These are phyloP conservation scores for Hemisphaericaspora nanyangensis DNA, from an alignment of 805 yeast genomes.

Conservation along the genomic window DNA sequence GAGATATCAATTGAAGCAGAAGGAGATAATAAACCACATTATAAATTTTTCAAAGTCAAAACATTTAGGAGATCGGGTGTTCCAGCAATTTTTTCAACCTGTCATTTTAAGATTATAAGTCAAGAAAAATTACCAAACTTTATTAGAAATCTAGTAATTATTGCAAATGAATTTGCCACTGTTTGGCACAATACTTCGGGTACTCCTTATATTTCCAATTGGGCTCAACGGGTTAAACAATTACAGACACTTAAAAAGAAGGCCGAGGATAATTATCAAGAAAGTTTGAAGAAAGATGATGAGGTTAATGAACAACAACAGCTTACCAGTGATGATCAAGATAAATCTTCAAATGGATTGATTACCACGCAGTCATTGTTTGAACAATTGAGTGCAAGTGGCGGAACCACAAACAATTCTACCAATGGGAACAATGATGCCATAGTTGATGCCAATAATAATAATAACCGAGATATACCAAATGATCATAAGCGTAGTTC, in stretches of 20 bases:
- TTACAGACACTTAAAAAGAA: constrained; percentile 32
- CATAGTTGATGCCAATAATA: constrained; percentile 1
- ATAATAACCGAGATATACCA: constrained; percentile 19
- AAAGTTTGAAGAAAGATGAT: constrained; percentile 10
- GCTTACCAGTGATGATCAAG: not conserved
- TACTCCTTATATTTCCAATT: constrained; percentile 54
- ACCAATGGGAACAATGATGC: not conserved
- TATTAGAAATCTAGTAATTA: constrained; percentile 61
- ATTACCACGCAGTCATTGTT: constrained; percentile 30
- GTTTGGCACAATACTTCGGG: constrained; percentile 55
- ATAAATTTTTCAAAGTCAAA: constrained; percentile 51
- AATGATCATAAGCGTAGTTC: constrained; percentile 9
- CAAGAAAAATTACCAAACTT: constrained; percentile 57
- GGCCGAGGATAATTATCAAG: constrained; percentile 25
- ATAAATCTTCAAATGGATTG: constrained; percentile 8
- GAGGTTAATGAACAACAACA: constrained; percentile 1
- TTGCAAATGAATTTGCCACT: constrained; percentile 68
- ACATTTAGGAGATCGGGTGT: constrained; percentile 63
- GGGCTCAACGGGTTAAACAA: constrained; percentile 66
- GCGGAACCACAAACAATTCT: not conserved
- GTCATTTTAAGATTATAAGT: constrained; percentile 68
- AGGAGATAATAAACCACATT: constrained; percentile 1
- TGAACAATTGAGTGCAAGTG: constrained; percentile 6
- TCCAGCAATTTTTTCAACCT: constrained; percentile 72
- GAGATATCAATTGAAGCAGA: constrained; percentile 1